phyloP scores from a whole-genome alignment of 768 basidiomycete genomes.

The Podaxis sp. region DNA sequence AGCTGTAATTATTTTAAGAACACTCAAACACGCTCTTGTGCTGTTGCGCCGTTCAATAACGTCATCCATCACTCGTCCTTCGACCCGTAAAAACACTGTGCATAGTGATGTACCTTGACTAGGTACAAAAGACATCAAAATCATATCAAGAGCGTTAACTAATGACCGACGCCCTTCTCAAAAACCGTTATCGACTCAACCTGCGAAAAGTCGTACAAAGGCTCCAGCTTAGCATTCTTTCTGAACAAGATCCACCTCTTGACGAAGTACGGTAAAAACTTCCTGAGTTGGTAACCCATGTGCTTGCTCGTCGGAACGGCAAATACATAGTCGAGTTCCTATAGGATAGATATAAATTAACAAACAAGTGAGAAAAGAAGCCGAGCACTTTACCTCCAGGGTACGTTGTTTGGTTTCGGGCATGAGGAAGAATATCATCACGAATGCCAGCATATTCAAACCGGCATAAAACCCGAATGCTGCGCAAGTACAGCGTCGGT shows the following conservation, averaged over 20 bases:
- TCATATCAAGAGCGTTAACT: background rate
- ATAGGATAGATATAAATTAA: background rate
- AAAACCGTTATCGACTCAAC: slow-evolving; percentile 43
- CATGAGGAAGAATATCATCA: slow-evolving; percentile 52
- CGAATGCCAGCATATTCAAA: slow-evolving; percentile 45
- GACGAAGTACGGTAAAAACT: slow-evolving; percentile 44
- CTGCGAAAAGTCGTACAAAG: slow-evolving; percentile 50
- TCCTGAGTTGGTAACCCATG: slow-evolving; percentile 37
- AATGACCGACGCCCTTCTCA: slow-evolving; percentile 41
- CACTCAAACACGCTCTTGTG: background rate
- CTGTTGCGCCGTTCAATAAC: background rate
- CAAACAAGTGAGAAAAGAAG: background rate
- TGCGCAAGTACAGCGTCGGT: slow-evolving; percentile 11
- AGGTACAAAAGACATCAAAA: background rate
- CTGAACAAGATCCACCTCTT: slow-evolving; percentile 41
- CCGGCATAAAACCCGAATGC: slow-evolving; percentile 58
- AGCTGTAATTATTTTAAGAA: background rate
- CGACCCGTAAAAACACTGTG: background rate
- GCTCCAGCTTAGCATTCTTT: slow-evolving; percentile 32
- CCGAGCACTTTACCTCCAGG: slow-evolving; percentile 28
- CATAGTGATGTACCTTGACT: background rate
- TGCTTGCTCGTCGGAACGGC: slow-evolving; percentile 46
- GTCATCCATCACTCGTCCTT: background rate
- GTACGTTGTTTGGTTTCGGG: slow-evolving; percentile 52
- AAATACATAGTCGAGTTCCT: slow-evolving; percentile 44